A percentile compares a stretch with the other conserved stretches of the same genome.
These are phyloP conservation scores for Botryotinia convoluta DNA, from an alignment of 2,329 filamentous ascomycete genomes.

Conservation along the genomic window DNA sequence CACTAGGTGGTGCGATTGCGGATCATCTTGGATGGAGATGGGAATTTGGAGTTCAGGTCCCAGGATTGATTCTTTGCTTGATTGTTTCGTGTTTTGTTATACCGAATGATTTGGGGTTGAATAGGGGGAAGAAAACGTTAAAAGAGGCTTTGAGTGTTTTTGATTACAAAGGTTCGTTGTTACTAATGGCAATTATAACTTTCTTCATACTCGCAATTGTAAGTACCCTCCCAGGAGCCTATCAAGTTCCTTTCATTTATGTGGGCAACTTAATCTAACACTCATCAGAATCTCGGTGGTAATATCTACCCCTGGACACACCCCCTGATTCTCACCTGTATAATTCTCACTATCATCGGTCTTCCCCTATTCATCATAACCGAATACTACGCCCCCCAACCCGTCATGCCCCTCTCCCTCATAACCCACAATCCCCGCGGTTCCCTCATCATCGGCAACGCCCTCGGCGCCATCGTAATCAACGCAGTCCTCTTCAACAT, in stretches of 20 bases:
- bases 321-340: conserved; percentile 53
- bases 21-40: conserved; percentile 71
- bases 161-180: conserved; percentile 54
- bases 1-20: conserved; percentile 66
- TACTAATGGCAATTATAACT: conserved; percentile 52
- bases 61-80: conserved; percentile 49
- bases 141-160: conserved; percentile 54
- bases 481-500: conserved; percentile 61
- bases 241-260: not conserved
- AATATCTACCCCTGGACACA: conserved; percentile 62
- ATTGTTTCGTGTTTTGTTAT: conserved; percentile 47
- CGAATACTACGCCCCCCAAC: conserved; percentile 50
- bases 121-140: conserved; percentile 45
- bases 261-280: conserved; percentile 14
- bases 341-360: conserved; percentile 47
- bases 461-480: conserved; percentile 49
- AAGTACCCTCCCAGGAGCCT: conserved; percentile 31
- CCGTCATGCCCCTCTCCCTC: conserved; percentile 59
- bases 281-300: conserved; percentile 55
- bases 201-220: conserved; percentile 58
- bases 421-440: conserved; percentile 51
- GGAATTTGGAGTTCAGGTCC: conserved; percentile 65
- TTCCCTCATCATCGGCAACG: conserved; percentile 57
- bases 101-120: conserved; percentile 52
- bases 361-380: conserved; percentile 53